Conservation (phyloP, 768 basidiomycete genomes). For the Boletus huronensis region DNA sequence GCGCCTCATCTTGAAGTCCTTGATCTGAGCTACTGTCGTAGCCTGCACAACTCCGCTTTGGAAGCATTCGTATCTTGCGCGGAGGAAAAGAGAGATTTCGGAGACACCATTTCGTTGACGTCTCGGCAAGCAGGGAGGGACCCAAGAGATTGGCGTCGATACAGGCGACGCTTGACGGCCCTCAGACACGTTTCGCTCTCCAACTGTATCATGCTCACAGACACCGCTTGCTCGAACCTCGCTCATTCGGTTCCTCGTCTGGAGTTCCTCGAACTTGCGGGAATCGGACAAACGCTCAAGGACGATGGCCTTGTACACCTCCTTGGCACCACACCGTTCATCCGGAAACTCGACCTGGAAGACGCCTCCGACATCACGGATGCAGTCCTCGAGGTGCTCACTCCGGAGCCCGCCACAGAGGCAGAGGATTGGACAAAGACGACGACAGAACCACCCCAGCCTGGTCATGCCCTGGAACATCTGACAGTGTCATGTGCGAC, state of each 20-base stretch:
- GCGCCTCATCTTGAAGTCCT: constrained; percentile 74
- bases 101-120: constrained; percentile 49
- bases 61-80: constrained; percentile 67
- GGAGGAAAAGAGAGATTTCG: constrained; percentile 18
- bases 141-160: constrained; percentile 43
- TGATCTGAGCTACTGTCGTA: constrained; percentile 71
- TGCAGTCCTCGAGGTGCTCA: constrained; percentile 60
- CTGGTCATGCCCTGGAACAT: constrained; percentile 70
- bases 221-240: constrained; percentile 69
- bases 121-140: constrained; percentile 66
- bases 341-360: constrained; percentile 82
- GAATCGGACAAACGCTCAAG: constrained; percentile 63
- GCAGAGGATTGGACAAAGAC: constrained; percentile 7
- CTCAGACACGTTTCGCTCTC: constrained; percentile 76
- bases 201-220: constrained; percentile 66
- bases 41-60: constrained; percentile 71
- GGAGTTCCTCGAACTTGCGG: constrained; percentile 75
- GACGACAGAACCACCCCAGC: constrained; percentile 31
- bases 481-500: constrained; percentile 65
- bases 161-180: constrained; percentile 59
- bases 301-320: constrained; percentile 74
- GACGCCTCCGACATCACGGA: constrained; percentile 76
- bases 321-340: constrained; percentile 62
- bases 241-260: constrained; percentile 67
- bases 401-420: constrained; percentile 36